Evolutionary conservation across 208 protist species (phyloP), one percentile per base, ranked within the genome.

Genomic region (Acanthamoeba polyphaga): DNA sequence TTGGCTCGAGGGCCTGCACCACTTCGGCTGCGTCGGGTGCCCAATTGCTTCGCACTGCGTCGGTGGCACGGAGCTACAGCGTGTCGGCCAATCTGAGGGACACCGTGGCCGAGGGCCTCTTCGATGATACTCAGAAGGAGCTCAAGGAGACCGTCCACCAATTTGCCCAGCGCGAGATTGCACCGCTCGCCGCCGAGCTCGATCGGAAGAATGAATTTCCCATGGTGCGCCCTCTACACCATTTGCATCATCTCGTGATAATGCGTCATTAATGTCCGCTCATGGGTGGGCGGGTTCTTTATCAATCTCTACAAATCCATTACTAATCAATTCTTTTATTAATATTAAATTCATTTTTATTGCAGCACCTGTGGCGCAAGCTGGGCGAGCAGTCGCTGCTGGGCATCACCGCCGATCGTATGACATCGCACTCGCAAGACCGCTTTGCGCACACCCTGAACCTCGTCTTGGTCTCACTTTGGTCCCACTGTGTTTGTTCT

Each of bases 341-440:
- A 92, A 27, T 5, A 38, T n/a, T 84, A 4, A 89, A 49, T 94
- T 70, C 10, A 38, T 53, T 0, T 5, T 10, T 15, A 82, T n/a
- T 46, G 70, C 78, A 95, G 95, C 43, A 99, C 24, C 97, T 99
- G 43, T 99, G 99, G 97, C 96, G 97, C 17, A 98, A 99, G 85
- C 95, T 99, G 9, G 99, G 98, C 53, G 98, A 99, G n/a, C 93
- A 99, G 29, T 99, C 99, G 17, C 93, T 99, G 49, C 97, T 99
- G n/a, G 99, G 99, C 34, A 98, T 99, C 34, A 99, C 99, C 6
- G 97, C 98, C n/a, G 97, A 98, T 2, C 96, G 95, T 95, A 32
- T 49, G 89, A 5, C 53, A 95, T 32, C 68, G 17, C 70, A 1
- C 51, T 19, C n/a, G n/a, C n/a, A n/a, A n/a, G n/a, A n/a, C n/a